Evolutionary conservation across 1,284 basidiomycete genomes (phyloP), one percentile per base, ranked within the genome.

Genomic region (Ceratobasidium sp.): DNA sequence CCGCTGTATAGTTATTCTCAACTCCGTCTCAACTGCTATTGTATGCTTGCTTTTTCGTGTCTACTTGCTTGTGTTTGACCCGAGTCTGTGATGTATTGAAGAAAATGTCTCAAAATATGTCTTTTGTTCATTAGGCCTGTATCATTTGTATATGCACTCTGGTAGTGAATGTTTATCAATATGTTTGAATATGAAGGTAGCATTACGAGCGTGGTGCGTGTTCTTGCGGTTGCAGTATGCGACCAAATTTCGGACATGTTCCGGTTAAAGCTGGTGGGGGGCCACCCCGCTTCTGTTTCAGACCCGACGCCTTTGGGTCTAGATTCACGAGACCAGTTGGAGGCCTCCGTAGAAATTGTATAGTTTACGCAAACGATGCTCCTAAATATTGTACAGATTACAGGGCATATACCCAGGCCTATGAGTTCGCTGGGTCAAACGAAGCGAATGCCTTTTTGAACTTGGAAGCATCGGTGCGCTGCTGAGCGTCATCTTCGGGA

Each of bases 381-480:
- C 53, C 29, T 22, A 56, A 56, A 24, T 15, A 27, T 64, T n/a
- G 48, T 45, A 50, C 62, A n/a, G n/a, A 22, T 51, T 22, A 17
- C n/a, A 27, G 36, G 11, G 24, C n/a, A 29, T 19, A 51, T 50
- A 31, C n/a, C 45, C 50, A 64, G 29, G 45, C 17, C 15, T 51
- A 45, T 41, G 36, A 41, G 22, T 33, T 41, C 9, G 69, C 29
- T 41, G 82, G 82, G 81, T 94, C 90, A 81, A 95, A 96, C 2
- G 87, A 83, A 22, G 88, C 86, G 80, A 97, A 96, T 1, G 92
- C 93, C 51, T 86, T 84, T 81, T 96, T 97, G 83, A 98, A 97
- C 73, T 88, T 88, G 69, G 89, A 84, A 2, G 90, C 93, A 81
- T 97, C 96, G 27, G 87, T 88, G 79, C 85, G 91, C 80, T 98